Evolutionary conservation across 1,139 yeast species (phyloP).

Genomic region (Debaryomyces nepalensis): DNA sequence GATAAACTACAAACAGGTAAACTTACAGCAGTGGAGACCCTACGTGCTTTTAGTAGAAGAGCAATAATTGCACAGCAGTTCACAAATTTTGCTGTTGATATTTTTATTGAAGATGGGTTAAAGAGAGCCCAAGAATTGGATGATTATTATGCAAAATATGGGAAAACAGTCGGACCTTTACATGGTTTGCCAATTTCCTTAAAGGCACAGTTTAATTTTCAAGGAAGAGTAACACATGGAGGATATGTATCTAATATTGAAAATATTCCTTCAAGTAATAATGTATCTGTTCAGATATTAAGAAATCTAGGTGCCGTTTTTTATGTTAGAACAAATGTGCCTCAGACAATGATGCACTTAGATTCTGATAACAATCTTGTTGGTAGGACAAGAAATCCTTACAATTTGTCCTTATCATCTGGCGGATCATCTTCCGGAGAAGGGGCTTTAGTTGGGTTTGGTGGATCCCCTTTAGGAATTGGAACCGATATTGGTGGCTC

Average conservation of each 20-base stretch:
- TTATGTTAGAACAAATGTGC: conserved; percentile 51
- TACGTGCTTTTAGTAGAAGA: conserved; percentile 55
- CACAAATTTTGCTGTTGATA: conserved; percentile 41
- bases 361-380: conserved; percentile 46
- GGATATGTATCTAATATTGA: conserved; percentile 62
- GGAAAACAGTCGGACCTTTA: conserved; percentile 70
- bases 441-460: conserved; percentile 68
- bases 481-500: conserved; percentile 86
- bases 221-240: conserved; percentile 62
- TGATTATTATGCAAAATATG: conserved; percentile 49
- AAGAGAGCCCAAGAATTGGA: conserved; percentile 40
- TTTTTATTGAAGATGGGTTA: conserved; percentile 41
- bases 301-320: conserved; percentile 73
- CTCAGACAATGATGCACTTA: conserved; percentile 55
- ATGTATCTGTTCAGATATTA: conserved; percentile 55
- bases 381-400: conserved; percentile 47
- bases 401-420: conserved; percentile 43
- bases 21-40: conserved; percentile 50
- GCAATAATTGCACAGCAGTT: conserved; percentile 45
- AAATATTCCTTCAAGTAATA: conserved; percentile 53
- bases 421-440: conserved; percentile 82
- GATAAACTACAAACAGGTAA: conserved; percentile 39
- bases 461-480: conserved; percentile 68
- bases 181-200: conserved; percentile 80
- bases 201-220: conserved; percentile 70